Evolutionary conservation across 805 yeast species (phyloP).

Genomic region (Saccharomycopsis sp.): DNA sequence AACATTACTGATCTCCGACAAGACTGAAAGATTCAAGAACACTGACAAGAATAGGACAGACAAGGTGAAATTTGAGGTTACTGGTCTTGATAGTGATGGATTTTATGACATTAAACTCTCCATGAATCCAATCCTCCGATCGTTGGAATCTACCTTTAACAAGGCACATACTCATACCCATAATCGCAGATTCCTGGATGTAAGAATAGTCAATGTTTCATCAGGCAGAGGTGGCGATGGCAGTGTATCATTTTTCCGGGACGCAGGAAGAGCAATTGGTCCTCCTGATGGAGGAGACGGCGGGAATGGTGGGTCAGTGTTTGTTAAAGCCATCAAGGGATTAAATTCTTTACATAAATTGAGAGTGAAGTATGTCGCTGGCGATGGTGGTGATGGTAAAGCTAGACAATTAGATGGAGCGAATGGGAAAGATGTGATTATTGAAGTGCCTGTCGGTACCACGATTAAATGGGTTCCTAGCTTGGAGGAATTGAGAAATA

Average conservation of each 20-base stretch:
- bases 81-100: no score
- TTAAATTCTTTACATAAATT: slow-evolving; percentile 65
- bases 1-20: no score
- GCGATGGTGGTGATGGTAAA: slow-evolving; percentile 64
- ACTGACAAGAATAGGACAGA: no score
- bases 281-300: slow-evolving; percentile 99
- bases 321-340: slow-evolving; percentile 72
- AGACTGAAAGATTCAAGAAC: no score
- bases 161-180: no score
- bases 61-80: no score
- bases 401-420: slow-evolving; percentile 81
- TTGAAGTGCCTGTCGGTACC: slow-evolving; percentile 92
- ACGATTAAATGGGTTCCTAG: slow-evolving; percentile 78
- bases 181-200: slow-evolving; percentile 51
- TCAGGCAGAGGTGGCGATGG: slow-evolving; percentile 93
- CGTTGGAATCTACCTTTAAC: no score
- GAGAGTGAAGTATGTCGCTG: slow-evolving; percentile 61
- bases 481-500: slow-evolving; percentile 41
- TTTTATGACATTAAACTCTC: no score
- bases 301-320: slow-evolving; percentile 85
- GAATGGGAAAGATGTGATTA: slow-evolving; percentile 67
- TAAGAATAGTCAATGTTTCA: slow-evolving; percentile 54
- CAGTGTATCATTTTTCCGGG: slow-evolving; percentile 75
- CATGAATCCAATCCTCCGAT: no score
- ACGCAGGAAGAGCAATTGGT: slow-evolving; percentile 76